These are phyloP conservation scores for Yarrowia sp. DNA, from an alignment of 805 yeast genomes.

Conservation along the genomic window DNA sequence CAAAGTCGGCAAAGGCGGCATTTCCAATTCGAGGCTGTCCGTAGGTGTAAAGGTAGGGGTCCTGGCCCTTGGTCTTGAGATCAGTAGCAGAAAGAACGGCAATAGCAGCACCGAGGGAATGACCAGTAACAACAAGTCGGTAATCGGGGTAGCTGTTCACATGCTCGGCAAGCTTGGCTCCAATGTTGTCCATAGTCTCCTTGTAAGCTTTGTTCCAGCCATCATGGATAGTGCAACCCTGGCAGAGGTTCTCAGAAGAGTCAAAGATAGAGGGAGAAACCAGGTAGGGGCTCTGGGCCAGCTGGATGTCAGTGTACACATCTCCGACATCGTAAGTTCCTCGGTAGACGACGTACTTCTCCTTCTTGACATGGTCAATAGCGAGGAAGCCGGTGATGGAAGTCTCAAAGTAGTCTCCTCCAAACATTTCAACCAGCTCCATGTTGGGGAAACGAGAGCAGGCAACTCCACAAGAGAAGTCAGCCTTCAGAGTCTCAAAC, in stretches of 20 bases:
- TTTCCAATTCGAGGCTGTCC: slow-evolving; percentile 74
- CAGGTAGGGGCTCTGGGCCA: slow-evolving; percentile 8
- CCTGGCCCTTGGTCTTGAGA: slow-evolving; percentile 57
- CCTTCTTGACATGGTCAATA: slow-evolving; percentile 15
- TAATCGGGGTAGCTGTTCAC: slow-evolving; percentile 54
- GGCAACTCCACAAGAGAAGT: slow-evolving; percentile 14
- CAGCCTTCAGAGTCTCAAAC: neutral
- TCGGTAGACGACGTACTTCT: slow-evolving; percentile 20
- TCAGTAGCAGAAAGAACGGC: slow-evolving; percentile 69
- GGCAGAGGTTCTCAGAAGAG: neutral
- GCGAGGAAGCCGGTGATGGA: slow-evolving; percentile 10
- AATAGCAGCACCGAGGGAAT: slow-evolving; percentile 77
- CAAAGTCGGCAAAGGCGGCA: slow-evolving; percentile 29
- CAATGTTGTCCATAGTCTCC: slow-evolving; percentile 16
- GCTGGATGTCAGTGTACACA: slow-evolving; percentile 20
- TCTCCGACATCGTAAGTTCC: slow-evolving; percentile 16
- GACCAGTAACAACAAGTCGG: slow-evolving; percentile 65
- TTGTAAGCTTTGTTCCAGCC: slow-evolving; percentile 12
- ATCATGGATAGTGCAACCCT: slow-evolving; percentile 20
- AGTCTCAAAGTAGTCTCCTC: neutral
- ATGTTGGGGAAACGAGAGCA: slow-evolving; percentile 5
- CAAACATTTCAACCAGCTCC: slow-evolving; percentile 6
- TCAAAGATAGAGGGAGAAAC: neutral
- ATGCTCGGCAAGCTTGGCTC: neutral
- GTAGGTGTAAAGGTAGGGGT: slow-evolving; percentile 62